A percentile compares a stretch with the other conserved stretches of the same genome.
These are phyloP conservation scores for Anethum foeniculum DNA, from an alignment of 140 eudicot species.

Conservation along the genomic window DNA sequence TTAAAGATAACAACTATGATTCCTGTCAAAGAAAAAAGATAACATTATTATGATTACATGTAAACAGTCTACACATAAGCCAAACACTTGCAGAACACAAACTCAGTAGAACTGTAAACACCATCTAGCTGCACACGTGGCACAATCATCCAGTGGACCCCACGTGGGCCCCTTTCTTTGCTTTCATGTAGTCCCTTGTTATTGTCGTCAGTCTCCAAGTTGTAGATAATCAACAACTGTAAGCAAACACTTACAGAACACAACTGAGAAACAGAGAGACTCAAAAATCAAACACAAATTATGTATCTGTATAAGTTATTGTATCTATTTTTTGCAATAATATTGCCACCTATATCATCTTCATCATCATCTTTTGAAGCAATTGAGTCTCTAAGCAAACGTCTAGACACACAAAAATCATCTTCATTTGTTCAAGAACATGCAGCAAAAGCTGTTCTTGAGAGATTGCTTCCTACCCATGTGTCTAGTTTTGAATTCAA, in stretches of 20 bases:
- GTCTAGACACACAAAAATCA: slow-evolving; percentile 44
- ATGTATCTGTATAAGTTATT: slow-evolving; percentile 1
- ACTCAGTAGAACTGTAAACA: no score
- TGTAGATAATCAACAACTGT: neutral
- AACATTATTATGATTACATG: no score
- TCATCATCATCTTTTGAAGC: slow-evolving; percentile 45
- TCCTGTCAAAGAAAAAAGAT: no score
- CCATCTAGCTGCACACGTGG: neutral
- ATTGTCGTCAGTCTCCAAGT: neutral
- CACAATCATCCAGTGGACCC: neutral
- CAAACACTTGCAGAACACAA: no score
- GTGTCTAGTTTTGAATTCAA: slow-evolving; percentile 51
- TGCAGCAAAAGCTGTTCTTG: slow-evolving; percentile 69
- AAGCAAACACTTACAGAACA: neutral
- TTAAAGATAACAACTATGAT: no score
- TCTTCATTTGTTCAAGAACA: slow-evolving; percentile 57
- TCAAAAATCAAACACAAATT: neutral
- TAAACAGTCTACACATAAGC: no score
- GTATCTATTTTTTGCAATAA: slow-evolving; percentile 21
- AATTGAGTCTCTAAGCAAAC: slow-evolving; percentile 36
- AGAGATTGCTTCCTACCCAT: slow-evolving; percentile 78
- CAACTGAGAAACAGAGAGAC: neutral
- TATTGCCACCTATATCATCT: slow-evolving; percentile 26
- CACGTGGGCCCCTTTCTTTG: neutral
- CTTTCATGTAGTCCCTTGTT: neutral